Base-by-base conservation (phyloP, 2,329 filamentous ascomycete genomes). In the Aspergillus tubingensis region DNA sequence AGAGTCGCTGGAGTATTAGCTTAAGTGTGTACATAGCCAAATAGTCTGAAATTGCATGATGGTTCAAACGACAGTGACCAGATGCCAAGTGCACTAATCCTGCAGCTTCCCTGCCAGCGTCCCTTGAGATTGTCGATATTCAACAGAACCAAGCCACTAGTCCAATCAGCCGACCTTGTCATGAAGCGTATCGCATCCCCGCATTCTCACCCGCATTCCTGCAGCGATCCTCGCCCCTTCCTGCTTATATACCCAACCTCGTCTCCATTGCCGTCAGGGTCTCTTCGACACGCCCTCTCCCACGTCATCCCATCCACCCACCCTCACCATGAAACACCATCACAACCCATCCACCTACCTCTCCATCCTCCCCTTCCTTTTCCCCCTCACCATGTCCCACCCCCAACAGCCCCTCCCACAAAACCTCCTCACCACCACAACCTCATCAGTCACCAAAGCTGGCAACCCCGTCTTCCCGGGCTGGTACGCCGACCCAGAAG, bases 401-500 rank as follows among this genome's bases (percentile, higher is more conserved):
- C 39, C 23, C 48, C n/a, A 54, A 49, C 50, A 38, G 48, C 32
- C 36, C 30, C 44, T 55, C 11, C 15, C 11, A 11, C 58, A 63
- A 43, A 49, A 41, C 30, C 57, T 47, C 21, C 48, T 59, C 30
- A 36, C 23, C 5, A 5, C 58, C 57, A 61, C 41, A 47, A 19
- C 21, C n/a, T 50, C 19, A 11, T 6, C 19, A 10, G 21, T 19
- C 50, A 8, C 30, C n/a, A 49, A 38, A 23, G 13, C 61, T 39
- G 70, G 71, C 41, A 84, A 84, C 58, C 81, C 81, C 5, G 78
- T 83, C 54, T 74, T 83, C 23, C 72, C 77, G 1, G 80, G 80
- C 54, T 82, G 80, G 79, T 83, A 83, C 65, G 82, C 81, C 7
- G 81, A 84, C 58, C 82, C 81, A 0, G 82, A 83, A 67, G 79